Base-by-base conservation (phyloP, 805 yeast species). In the Kuraishia molischiana region DNA sequence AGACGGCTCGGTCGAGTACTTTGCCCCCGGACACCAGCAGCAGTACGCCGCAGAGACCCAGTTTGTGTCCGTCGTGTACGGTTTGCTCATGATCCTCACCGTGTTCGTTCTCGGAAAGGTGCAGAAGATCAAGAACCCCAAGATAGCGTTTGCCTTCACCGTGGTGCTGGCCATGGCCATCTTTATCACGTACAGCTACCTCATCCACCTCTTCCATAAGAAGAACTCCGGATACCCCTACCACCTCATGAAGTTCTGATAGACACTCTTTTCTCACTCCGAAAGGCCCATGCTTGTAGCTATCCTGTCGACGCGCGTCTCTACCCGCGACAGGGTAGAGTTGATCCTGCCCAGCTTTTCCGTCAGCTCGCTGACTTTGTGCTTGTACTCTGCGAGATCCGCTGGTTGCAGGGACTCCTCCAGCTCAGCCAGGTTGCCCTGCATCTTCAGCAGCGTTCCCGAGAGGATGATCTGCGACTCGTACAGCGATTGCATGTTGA, bases 21-120 rank as follows among this genome's bases (percentile, higher is more conserved):
- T 70, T 42, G 44, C 54, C 3, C 64, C 67, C 4, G 86, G 86
- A 26, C 87, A 83, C 50, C 84, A 80, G 51, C 64, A 62, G 36
- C 98, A 92, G 59, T 71, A 73, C 36, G 96, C 86, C 5, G 76
- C 82, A 33, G 98, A 92, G 64, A 86, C 97, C 6, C 97, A 92
- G 62, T 71, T 87, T 37, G 60, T 92, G 29, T 77, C 86, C 2
- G 69, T 83, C 19, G 43, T 84, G 5, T 87, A 86, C 56, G 94
- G 86, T 2, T 47, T 72, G 5, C 62, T 87, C 48, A 73, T 87
- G 10, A 62, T 82, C 38, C 50, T 74, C 33, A 59, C 79, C 15
- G 67, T 87, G 32, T 59, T 72, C 1, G 64, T 90, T 47, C 56
- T 79, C 31, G 69, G 72, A 34, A 75, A 69, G 46, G 72, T 73